These are phyloP conservation scores for Diaporthe ilicicola DNA, from an alignment of 2,329 filamentous ascomycete species.

Conservation along the genomic window DNA sequence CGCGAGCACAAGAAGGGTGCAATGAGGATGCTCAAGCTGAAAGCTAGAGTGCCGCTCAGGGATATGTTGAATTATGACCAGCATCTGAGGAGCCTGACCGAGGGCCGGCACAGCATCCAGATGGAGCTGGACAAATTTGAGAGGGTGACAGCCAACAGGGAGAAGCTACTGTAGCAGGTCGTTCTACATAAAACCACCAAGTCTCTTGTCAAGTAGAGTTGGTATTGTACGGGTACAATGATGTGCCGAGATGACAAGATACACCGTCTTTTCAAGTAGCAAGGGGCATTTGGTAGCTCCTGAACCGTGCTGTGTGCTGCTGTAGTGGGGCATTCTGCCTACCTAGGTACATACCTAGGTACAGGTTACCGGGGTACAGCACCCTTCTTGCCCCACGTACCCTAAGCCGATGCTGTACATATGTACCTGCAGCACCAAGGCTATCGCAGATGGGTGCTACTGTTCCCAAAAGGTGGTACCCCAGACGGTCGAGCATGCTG, in stretches of 20 bases:
- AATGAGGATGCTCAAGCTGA: slow-evolving; percentile 69
- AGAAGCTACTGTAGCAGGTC: slow-evolving; percentile 53
- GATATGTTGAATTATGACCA: slow-evolving; percentile 97
- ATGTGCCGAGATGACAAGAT: background rate
- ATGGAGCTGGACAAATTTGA: slow-evolving; percentile 68
- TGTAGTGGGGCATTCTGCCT: background rate
- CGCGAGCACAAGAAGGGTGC: slow-evolving; percentile 57
- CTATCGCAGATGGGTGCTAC: too few relatives aligned
- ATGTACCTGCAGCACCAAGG: too few relatives aligned
- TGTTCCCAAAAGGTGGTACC: background rate
- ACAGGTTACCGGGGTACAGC: too few relatives aligned
- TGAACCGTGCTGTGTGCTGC: background rate
- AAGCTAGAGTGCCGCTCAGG: slow-evolving; percentile 88
- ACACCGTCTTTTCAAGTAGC: too few relatives aligned
- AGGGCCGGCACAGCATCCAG: slow-evolving; percentile 73
- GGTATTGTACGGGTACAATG: background rate
- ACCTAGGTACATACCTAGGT: background rate
- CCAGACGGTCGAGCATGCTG: background rate
- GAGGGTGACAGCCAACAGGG: slow-evolving; percentile 61
- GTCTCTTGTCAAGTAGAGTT: background rate
- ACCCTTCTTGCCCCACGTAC: too few relatives aligned
- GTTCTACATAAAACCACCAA: background rate
- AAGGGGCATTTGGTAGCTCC: background rate
- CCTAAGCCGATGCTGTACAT: too few relatives aligned
- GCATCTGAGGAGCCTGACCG: slow-evolving; percentile 87